Percentiles rank a stretch among this genome's conserved stretches.
Evolutionary conservation across 2,329 filamentous ascomycete genomes (phyloP).

Genomic region (Lasiodiplodia citricola): DNA sequence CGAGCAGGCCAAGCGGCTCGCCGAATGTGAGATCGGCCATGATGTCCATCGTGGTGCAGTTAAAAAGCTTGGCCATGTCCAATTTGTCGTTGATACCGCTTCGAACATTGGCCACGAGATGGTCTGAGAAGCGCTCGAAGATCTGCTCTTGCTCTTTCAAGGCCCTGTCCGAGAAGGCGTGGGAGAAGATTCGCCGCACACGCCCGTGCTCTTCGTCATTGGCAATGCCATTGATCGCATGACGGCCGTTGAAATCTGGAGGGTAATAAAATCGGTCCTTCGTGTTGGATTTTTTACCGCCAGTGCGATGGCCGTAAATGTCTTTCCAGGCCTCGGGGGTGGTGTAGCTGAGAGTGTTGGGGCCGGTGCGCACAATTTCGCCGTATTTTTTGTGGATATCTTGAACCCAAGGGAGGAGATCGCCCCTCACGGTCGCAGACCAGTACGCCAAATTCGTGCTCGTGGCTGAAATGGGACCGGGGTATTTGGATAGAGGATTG

Average conservation of each 20-base stretch:
- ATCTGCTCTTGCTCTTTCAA: constrained; percentile 38
- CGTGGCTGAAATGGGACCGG: constrained; percentile 15
- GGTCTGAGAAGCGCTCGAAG: constrained; percentile 41
- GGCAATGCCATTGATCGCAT: constrained; percentile 38
- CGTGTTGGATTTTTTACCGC: not conserved
- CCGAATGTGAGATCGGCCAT: constrained; percentile 42
- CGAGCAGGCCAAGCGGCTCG: constrained; percentile 39
- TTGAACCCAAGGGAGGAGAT: not conserved
- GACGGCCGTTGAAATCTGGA: constrained; percentile 37
- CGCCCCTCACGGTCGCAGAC: not conserved
- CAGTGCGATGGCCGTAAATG: constrained; percentile 28
- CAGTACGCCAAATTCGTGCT: constrained; percentile 11
- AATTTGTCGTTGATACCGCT: not conserved
- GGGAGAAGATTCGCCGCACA: constrained; percentile 30
- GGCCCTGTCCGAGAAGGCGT: constrained; percentile 40
- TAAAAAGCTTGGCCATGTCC: constrained; percentile 15
- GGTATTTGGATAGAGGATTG: constrained; percentile 25
- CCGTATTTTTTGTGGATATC: constrained; percentile 19
- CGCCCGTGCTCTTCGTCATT: constrained; percentile 29
- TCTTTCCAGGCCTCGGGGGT: constrained; percentile 26
- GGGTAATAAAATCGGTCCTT: constrained; percentile 32
- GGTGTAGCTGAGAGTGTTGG: constrained; percentile 26
- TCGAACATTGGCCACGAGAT: constrained; percentile 31
- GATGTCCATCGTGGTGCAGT: constrained; percentile 39
- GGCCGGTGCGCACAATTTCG: constrained; percentile 22